Percentiles rank a stretch among this genome's conserved stretches.
phyloP scores from a whole-genome alignment of 768 basidiomycete genomes.

The Megacollybia marginata region DNA sequence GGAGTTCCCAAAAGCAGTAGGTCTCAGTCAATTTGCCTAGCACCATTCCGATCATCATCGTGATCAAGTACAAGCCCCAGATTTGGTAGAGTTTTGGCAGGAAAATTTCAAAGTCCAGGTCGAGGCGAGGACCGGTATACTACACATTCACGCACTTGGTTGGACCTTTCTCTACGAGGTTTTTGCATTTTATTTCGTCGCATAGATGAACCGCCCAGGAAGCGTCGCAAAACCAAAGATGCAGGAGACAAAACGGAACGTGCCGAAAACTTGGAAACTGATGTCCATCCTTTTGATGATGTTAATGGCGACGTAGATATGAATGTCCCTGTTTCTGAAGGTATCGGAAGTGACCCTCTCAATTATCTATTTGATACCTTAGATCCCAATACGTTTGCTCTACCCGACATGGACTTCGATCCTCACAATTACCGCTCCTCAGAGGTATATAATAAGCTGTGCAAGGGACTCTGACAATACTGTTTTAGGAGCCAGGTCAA shows the following conservation, averaged over 20 bases:
- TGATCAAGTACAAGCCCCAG: constrained; percentile 53
- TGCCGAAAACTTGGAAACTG: constrained; percentile 6
- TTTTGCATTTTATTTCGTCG: not conserved
- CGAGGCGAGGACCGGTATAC: constrained; percentile 44
- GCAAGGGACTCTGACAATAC: not conserved
- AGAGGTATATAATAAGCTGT: no score
- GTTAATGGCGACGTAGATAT: not conserved
- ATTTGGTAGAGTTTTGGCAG: constrained; percentile 69
- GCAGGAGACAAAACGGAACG: not conserved
- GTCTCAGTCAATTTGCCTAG: constrained; percentile 11
- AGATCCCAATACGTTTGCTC: no score
- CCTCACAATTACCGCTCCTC: no score
- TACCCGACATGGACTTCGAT: no score
- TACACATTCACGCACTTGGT: constrained; percentile 34
- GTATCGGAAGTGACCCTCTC: no score
- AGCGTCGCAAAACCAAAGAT: constrained; percentile 37
- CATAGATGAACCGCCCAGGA: constrained; percentile 35
- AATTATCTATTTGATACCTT: no score
- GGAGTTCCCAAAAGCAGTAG: constrained; percentile 58
- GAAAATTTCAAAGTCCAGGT: constrained; percentile 66
- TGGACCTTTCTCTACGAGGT: not conserved
- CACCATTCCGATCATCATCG: not conserved
- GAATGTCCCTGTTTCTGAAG: no score
- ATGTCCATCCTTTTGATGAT: constrained; percentile 10
- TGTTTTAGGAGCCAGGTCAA: constrained; percentile 74